Evolutionary conservation across 2,329 filamentous ascomycete species (phyloP), one percentile per base, ranked within the genome.

Genomic region (Aspergillus fumigatiaffinis): DNA sequence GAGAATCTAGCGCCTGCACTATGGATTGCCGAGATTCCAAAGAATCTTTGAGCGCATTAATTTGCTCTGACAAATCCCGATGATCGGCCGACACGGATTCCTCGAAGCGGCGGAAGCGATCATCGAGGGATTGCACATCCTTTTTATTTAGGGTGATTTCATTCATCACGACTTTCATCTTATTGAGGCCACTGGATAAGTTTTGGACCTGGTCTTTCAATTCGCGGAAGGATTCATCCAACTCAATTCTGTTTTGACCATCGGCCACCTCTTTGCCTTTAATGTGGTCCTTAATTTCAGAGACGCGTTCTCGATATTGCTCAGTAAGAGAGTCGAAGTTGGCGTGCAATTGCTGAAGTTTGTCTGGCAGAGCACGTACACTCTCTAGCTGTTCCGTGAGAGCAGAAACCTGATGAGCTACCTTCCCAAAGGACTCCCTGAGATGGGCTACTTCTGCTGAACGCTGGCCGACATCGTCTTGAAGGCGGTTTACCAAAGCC

Each of bases 171-270:
- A 49, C 51, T 52, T 55, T 52, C 6, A 56, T 12, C 48, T 57
- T 51, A 8, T 41, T 47, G 8, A 60, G n/a, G 23, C 62, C 51
- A 12, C 38, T 41, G 14, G 26, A 49, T 7, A 66, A 51, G 14
- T 28, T 52, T 32, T 62, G 47, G 23, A 66, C 50, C 25, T 58
- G 50, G 21, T 53, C 44, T 53, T 50, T 25, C 8, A 54, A 29
- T 44, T 54, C 50, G 32, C 32, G 49, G 6, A 25, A 28, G n/a
- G 56, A 20, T 14, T 55, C 52, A 47, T 42, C 20, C 38, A 52
- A 14, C 5, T 47, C 21, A 23, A 23, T 26, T 6, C 14, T 47
- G 44, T 23, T 47, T 25, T 47, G 44, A 47, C 20, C n/a, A 7
- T 23, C 23, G 21, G 23, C 21, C 12, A 12, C 21, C 21, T 47